Percentiles rank a stretch among this genome's conserved stretches.
Conservation (phyloP, 2,329 filamentous ascomycete species). For the Xylariaceae sp. region DNA sequence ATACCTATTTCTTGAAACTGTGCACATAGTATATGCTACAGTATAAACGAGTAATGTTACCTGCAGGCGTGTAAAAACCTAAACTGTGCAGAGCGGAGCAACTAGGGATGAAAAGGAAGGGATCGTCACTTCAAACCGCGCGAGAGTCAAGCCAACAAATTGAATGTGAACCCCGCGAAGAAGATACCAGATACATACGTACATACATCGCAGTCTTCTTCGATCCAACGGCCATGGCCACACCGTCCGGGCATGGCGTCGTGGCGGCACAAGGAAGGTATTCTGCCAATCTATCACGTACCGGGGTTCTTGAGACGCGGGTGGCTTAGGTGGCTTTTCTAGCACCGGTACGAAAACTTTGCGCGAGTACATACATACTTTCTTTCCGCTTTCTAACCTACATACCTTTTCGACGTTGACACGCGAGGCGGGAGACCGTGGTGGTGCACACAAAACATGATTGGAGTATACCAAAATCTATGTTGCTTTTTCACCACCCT, state of each 20-base stretch:
- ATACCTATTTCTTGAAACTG: neutral
- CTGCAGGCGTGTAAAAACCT: conserved; percentile 28
- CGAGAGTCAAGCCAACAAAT: conserved; percentile 17
- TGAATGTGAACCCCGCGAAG: conserved; percentile 7
- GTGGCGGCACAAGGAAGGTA: conserved; percentile 33
- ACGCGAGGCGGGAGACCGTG: no score
- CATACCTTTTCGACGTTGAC: neutral
- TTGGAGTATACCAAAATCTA: neutral
- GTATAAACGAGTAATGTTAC: conserved; percentile 14
- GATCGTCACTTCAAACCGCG: conserved; percentile 28
- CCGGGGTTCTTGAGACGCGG: conserved; percentile 34
- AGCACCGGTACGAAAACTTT: conserved; percentile 26
- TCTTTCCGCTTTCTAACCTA: conserved; percentile 10
- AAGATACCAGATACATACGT: neutral
- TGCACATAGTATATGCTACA: conserved; percentile 7
- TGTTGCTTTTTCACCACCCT: neutral
- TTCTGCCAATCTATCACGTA: conserved; percentile 33
- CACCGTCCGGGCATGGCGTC: conserved; percentile 33
- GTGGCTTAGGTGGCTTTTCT: conserved; percentile 36
- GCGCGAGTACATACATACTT: conserved; percentile 19
- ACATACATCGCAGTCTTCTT: no score
- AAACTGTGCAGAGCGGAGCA: conserved; percentile 14
- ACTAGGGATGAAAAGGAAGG: conserved; percentile 26
- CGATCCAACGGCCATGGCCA: conserved; percentile 26
- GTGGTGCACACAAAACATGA: neutral